Evolutionary conservation across 495 filamentous ascomycete species (phyloP).

Genomic region (Penicillium riverlandense): DNA sequence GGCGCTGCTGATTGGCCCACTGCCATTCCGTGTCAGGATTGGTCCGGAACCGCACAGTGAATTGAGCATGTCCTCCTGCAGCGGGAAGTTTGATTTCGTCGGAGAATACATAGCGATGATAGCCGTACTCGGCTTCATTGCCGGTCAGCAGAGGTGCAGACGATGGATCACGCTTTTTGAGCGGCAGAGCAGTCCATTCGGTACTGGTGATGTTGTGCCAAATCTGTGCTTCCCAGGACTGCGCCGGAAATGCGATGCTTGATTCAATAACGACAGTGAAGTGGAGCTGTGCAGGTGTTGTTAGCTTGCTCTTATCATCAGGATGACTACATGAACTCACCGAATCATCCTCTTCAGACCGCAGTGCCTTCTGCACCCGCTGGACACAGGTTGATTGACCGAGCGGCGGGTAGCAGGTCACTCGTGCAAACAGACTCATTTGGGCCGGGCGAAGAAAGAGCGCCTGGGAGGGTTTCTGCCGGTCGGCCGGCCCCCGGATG

Average conservation of each 20-base stretch:
- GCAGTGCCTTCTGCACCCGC: conserved; percentile 18
- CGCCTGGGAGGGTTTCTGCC: conserved; percentile 9
- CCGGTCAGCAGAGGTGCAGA: conserved; percentile 28
- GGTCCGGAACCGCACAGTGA: conserved; percentile 71
- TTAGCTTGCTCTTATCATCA: background rate
- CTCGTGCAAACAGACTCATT: conserved; percentile 43
- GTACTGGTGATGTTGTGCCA: conserved; percentile 59
- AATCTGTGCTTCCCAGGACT: conserved; percentile 64
- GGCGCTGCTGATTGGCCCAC: conserved; percentile 64
- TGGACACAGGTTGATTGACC: conserved; percentile 58
- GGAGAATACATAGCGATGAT: conserved; percentile 33
- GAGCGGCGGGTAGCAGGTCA: conserved; percentile 58
- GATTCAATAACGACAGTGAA: conserved; percentile 72
- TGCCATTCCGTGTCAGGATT: conserved; percentile 52
- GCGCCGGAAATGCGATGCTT: conserved; percentile 42
- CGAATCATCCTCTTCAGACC: conserved; percentile 18
- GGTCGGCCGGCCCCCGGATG: conserved; percentile 9
- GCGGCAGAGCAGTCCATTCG: conserved; percentile 31
- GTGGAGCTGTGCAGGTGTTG: conserved; percentile 26
- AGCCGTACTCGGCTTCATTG: conserved; percentile 8
- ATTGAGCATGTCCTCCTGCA: conserved; percentile 37
- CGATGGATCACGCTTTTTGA: conserved; percentile 15
- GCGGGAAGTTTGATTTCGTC: conserved; percentile 27
- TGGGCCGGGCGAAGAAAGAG: conserved; percentile 35
- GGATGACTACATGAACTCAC: conserved; percentile 9